phyloP scores from a whole-genome alignment of 495 filamentous ascomycete genomes.

The Xylaria nigripes region DNA sequence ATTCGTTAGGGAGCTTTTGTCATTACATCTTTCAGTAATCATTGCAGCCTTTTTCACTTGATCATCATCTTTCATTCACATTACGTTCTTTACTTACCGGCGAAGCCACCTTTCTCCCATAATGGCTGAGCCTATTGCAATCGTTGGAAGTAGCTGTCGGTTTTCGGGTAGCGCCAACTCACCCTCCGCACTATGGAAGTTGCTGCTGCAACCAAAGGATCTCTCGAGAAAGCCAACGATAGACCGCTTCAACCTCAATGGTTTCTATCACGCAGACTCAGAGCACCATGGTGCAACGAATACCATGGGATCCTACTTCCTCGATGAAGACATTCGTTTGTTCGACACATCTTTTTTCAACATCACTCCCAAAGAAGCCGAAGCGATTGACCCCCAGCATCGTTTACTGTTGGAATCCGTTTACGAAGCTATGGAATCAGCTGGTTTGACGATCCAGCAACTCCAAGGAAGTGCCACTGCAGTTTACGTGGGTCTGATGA shows the following conservation, averaged over 20 bases:
- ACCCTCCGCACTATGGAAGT: conserved; percentile 47
- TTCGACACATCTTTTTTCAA: conserved; percentile 57
- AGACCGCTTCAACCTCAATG: conserved; percentile 43
- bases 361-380: conserved; percentile 48
- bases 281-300: conserved; percentile 42
- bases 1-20: no score
- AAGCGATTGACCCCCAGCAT: conserved; percentile 51
- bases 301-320: conserved; percentile 36
- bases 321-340: conserved; percentile 42
- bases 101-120: neutral
- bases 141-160: conserved; percentile 52
- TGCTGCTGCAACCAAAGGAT: conserved; percentile 28
- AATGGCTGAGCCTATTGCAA: conserved; percentile 45
- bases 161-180: conserved; percentile 49
- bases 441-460: no score
- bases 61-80: no score
- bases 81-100: no score
- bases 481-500: no score
- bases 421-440: conserved; percentile 51
- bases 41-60: no score
- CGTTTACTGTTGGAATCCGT: conserved; percentile 46
- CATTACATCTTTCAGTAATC: no score
- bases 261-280: conserved; percentile 41
- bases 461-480: no score
- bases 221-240: conserved; percentile 38